Evolutionary conservation across 768 basidiomycete genomes (phyloP), one percentile per base, ranked within the genome.

Genomic region (Amyloporia xantha): DNA sequence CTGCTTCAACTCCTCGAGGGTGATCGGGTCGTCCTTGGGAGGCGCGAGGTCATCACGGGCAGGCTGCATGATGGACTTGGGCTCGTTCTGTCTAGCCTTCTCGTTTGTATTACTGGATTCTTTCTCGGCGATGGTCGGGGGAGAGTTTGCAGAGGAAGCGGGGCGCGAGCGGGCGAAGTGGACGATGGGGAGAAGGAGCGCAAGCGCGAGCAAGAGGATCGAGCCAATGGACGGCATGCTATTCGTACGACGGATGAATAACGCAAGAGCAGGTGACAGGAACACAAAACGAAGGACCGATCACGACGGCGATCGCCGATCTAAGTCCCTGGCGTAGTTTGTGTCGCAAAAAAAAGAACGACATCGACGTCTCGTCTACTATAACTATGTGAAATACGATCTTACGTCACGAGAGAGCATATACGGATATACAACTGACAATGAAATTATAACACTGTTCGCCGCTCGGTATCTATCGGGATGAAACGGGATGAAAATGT

Each of bases 11-110:
- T 87, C 66, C 52, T 77, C 76, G 13, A 73, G 72, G 0, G 88
- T 85, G 70, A 80, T 88, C 0, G 87, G 84, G 62, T 91, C 84
- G 54, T 84, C 71, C 65, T 88, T 87, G 17, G 91, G 88, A 1
- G 84, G 78, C 12, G 68, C 70, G 33, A 89, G 75, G 59, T 86
- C 79, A 5, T 63, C 65, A 58, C 71, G 65, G 21, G 82, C 69
- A 7, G 85, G 61, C 61, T 87, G 84, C 86, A 90, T 89, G 63
- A 90, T 77, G 21, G 78, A 73, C 64, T 78, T 84, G 4, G 44
- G 30, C 21, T 45, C 44, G 20, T 5, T 25, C 41, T 41, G n/a
- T n/a, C n/a, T n/a, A n/a, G n/a, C n/a, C n/a, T n/a, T n/a, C n/a
- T n/a, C n/a, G n/a, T 20, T 38, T 20, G 37, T n/a, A n/a, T 20